Evolutionary conservation across 1,284 basidiomycete species (phyloP), one percentile per base, ranked within the genome.

Genomic region (Tranzscheliella williamsii): DNA sequence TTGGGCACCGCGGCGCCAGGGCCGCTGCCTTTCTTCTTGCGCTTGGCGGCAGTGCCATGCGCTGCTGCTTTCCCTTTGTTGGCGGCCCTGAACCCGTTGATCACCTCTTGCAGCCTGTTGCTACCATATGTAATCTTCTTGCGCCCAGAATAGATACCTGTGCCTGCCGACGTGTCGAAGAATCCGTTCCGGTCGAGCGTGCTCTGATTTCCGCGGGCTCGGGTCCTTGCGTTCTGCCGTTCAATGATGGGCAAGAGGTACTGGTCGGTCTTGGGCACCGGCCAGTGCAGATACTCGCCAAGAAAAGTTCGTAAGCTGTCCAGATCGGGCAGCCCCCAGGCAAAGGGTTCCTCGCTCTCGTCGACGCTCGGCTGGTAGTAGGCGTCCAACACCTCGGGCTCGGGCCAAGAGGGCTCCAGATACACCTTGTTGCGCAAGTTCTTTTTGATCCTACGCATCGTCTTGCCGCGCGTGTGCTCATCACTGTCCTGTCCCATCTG

Each of bases 251-350:
- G 95, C 29, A 94, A 81, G 13, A 99, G 80, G 27, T 93, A 84
- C 55, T 95, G 91, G 71, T 97, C 92, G 1, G 92, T 89, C 81
- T 97, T 98, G 27, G 78, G 79, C 58, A 87, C 84, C 5, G 83
- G 81, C 95, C 95, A 99, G 15, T 87, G 85, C 7, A 98, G 82
- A 74, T 96, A 91, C 45, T 88, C 84, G 31, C 83, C 83, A 60
- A 98, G 82, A 75, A 90, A 94, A 29, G 90, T 93, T 20, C 75
- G 63, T 30, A 76, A 21, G 41, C 45, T 44, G 70, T 96, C 91
- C 2, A 99, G 84, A 74, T 97, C 93, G 5, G 94, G 92, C 57
- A 94, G 81, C 8, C 91, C 94, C 95, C 95, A 99, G 69, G 91
- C 90, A 77, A 99, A 98, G 0, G 89, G 87, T 72, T 98, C 93